phyloP scores from a whole-genome alignment of 257 asterid species.

The Solanum clarkiae region DNA sequence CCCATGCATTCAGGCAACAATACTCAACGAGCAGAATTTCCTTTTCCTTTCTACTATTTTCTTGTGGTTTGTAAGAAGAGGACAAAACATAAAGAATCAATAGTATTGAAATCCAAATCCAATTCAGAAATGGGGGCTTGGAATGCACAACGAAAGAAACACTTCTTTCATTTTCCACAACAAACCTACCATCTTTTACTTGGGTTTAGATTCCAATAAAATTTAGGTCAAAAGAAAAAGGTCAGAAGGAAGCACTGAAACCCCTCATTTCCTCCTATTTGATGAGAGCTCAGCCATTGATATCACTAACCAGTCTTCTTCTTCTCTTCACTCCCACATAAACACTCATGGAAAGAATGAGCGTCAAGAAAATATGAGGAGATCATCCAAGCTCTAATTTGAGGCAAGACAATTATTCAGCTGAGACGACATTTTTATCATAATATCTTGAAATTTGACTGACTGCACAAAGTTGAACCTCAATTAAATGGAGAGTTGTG shows the following conservation, averaged over 20 bases:
- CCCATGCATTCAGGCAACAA: not conserved
- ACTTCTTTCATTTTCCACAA: not conserved
- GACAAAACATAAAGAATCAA: not conserved
- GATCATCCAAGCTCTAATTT: not conserved
- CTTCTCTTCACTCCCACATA: not conserved
- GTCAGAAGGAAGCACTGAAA: not conserved
- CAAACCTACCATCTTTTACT: not conserved
- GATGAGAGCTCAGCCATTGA: not conserved
- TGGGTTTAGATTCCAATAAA: not conserved
- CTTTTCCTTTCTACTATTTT: not conserved
- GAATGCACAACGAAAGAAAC: not conserved
- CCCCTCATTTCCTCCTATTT: not conserved
- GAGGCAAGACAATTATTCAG: not conserved
- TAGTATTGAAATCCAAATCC: not conserved
- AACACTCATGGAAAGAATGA: not conserved
- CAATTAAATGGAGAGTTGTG: not conserved
- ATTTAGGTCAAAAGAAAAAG: not conserved
- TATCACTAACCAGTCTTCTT: not conserved
- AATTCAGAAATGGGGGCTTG: not conserved
- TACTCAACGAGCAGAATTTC: not conserved
- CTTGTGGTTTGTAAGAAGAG: not conserved
- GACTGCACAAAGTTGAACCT: not conserved
- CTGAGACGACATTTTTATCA: not conserved
- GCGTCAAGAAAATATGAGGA: not conserved
- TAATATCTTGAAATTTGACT: not conserved